phyloP scores from a whole-genome alignment of 1,284 basidiomycete species.

The Wolfiporia cocos region DNA sequence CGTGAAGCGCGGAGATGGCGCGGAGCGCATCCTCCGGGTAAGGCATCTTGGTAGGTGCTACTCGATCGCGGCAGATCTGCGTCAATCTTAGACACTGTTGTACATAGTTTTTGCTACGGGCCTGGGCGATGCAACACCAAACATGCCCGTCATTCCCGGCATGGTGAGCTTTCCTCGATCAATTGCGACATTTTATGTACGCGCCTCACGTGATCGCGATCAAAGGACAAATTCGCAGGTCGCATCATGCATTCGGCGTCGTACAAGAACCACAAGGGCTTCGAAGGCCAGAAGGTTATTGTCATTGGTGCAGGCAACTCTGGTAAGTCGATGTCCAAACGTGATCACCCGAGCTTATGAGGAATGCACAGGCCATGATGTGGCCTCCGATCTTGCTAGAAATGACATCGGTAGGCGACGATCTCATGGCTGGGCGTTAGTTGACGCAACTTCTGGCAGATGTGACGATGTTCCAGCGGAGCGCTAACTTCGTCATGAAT shows the following conservation, averaged over 20 bases:
- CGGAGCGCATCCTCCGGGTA: constrained; percentile 17
- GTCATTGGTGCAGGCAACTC: constrained; percentile 37
- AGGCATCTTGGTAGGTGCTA: constrained; percentile 24
- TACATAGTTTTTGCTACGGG: constrained; percentile 26
- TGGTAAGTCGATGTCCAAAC: too few species aligned
- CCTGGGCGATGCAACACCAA: constrained; percentile 28
- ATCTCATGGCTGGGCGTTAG: not conserved
- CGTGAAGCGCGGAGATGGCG: constrained; percentile 15
- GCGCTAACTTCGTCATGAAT: constrained; percentile 57
- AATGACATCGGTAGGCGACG: not conserved
- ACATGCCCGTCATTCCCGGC: constrained; percentile 27
- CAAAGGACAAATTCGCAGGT: constrained; percentile 5
- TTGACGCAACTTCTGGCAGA: constrained; percentile 25
- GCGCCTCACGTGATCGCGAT: not conserved
- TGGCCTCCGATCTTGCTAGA: constrained; percentile 2
- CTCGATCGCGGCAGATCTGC: too few species aligned
- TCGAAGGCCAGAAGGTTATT: constrained; percentile 36
- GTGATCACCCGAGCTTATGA: not conserved
- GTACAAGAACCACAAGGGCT: constrained; percentile 29
- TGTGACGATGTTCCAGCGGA: constrained; percentile 59
- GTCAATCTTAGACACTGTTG: too few species aligned
- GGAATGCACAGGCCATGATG: not conserved
- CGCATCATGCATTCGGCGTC: constrained; percentile 31
- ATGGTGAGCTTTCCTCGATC: constrained; percentile 8
- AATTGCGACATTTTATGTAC: too few species aligned